These are phyloP conservation scores for Globisporangium solare DNA, from an alignment of 352 stramenopile genomes.

Conservation along the genomic window DNA sequence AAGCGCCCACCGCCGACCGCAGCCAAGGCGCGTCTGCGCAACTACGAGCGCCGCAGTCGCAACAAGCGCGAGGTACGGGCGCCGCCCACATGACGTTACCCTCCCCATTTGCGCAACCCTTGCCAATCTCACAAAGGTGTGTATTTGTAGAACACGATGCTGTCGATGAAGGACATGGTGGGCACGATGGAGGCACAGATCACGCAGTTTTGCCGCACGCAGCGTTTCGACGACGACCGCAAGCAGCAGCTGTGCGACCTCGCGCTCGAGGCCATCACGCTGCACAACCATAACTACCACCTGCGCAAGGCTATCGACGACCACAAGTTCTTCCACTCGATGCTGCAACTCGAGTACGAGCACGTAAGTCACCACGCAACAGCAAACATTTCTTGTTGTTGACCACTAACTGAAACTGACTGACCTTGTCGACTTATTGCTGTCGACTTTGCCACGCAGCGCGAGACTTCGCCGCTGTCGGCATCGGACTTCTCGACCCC, in stretches of 20 bases:
- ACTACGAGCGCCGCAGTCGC: slow-evolving; percentile 50
- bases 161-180: slow-evolving; percentile 51
- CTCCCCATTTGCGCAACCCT: slow-evolving; percentile 7
- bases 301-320: slow-evolving; percentile 44
- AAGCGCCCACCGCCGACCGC: slow-evolving; percentile 33
- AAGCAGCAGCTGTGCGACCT: slow-evolving; percentile 30
- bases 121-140: slow-evolving; percentile 2
- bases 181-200: slow-evolving; percentile 30
- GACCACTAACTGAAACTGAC: neutral
- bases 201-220: slow-evolving; percentile 22
- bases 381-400: too few relatives aligned
- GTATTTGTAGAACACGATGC: slow-evolving; percentile 36
- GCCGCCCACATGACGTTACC: too few relatives aligned
- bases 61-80: slow-evolving; percentile 39
- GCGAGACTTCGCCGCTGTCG: slow-evolving; percentile 25
- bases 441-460: slow-evolving; percentile 10
- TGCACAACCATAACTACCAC: slow-evolving; percentile 49
- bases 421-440: too few relatives aligned
- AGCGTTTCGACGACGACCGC: slow-evolving; percentile 10
- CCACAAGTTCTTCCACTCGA: slow-evolving; percentile 55
- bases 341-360: slow-evolving; percentile 57
- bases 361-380: slow-evolving; percentile 25
- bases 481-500: slow-evolving; percentile 24
- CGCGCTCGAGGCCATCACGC: slow-evolving; percentile 33
- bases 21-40: slow-evolving; percentile 39